Percentiles rank a stretch among this genome's conserved stretches.
Evolutionary conservation across 2,329 filamentous ascomycete species (phyloP).

Genomic region (Aspergillus niger): DNA sequence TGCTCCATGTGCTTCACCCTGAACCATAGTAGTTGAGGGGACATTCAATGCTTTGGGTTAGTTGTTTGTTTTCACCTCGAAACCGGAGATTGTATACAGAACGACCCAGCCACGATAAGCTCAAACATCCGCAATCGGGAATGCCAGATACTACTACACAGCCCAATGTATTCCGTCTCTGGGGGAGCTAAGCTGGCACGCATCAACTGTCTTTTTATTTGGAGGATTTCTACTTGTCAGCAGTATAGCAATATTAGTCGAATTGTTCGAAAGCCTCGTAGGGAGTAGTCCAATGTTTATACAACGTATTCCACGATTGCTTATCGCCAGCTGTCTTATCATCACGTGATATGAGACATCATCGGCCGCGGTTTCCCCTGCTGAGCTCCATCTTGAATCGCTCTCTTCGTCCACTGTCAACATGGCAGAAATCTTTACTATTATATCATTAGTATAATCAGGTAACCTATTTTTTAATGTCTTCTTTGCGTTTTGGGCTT

Average conservation of each 20-base stretch:
- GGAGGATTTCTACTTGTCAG: too few relatives aligned
- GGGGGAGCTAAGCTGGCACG: too few relatives aligned
- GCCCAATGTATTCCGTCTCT: too few relatives aligned
- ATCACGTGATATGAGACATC: conserved; percentile 14
- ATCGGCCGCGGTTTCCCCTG: conserved; percentile 15
- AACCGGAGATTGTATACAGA: not conserved
- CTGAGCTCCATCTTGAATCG: not conserved
- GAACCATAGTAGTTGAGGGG: not conserved
- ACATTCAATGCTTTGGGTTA: not conserved
- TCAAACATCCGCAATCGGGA: too few relatives aligned
- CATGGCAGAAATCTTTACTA: not conserved
- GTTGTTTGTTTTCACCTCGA: not conserved
- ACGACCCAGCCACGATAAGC: too few relatives aligned
- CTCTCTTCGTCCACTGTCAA: not conserved
- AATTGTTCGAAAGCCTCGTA: too few relatives aligned
- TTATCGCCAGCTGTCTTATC: not conserved
- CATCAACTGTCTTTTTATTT: too few relatives aligned
- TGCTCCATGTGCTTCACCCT: not conserved
- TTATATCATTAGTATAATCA: too few relatives aligned
- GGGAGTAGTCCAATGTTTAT: not conserved
- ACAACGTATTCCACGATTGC: not conserved
- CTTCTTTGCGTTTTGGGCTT: not conserved
- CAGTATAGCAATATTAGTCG: too few relatives aligned
- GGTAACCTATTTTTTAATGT: too few relatives aligned
- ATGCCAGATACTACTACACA: too few relatives aligned